phyloP scores from a whole-genome alignment of 805 yeast species.

The Candida corydali region DNA sequence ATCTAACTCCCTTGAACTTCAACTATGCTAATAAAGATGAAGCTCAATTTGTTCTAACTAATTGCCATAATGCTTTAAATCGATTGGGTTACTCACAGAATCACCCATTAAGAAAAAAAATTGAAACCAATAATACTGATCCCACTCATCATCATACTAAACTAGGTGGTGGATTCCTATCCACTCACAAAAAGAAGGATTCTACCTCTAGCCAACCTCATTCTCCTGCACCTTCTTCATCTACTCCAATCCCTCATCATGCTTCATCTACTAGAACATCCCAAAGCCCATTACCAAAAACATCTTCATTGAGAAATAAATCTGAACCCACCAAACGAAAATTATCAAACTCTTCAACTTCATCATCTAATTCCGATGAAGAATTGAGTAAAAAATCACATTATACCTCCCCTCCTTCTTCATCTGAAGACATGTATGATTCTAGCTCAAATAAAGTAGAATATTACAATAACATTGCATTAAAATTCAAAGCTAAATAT shows the following conservation, averaged over 20 bases:
- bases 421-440: constrained; percentile 20
- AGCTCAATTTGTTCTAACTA: constrained; percentile 22
- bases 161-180: constrained; percentile 20
- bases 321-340: constrained; percentile 4
- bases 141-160: background rate
- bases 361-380: constrained; percentile 11
- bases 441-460: constrained; percentile 13
- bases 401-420: constrained; percentile 36
- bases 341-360: constrained; percentile 7
- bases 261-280: background rate
- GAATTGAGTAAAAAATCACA: constrained; percentile 12
- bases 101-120: constrained; percentile 37
- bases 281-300: background rate
- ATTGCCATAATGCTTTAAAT: constrained; percentile 35
- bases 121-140: constrained; percentile 13
- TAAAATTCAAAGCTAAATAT: constrained; percentile 44
- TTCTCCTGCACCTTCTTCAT: background rate
- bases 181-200: constrained; percentile 9
- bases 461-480: constrained; percentile 42
- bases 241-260: background rate
- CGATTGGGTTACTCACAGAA: constrained; percentile 40
- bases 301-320: background rate
- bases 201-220: background rate
- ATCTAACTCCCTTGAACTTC: constrained; percentile 37
- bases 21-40: constrained; percentile 29